These are phyloP conservation scores for Talaromyces sp. DNA, from an alignment of 2,329 filamentous ascomycete species.

Conservation along the genomic window DNA sequence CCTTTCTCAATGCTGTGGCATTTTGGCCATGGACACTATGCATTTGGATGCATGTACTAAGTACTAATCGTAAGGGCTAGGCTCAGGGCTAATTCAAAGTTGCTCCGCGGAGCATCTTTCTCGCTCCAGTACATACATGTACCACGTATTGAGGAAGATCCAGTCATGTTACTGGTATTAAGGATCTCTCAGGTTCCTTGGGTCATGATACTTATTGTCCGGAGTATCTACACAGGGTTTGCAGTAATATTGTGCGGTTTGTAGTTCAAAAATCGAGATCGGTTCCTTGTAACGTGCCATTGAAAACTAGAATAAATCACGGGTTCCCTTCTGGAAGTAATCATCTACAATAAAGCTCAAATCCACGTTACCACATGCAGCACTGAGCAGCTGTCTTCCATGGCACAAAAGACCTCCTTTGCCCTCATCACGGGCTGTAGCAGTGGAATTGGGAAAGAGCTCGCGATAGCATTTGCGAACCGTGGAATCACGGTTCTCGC, in stretches of 20 bases:
- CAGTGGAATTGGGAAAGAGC: conserved; percentile 12
- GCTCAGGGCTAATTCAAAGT: neutral
- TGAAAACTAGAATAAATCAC: neutral
- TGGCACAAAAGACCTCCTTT: conserved; percentile 6
- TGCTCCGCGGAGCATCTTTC: neutral
- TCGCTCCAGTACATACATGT: no score
- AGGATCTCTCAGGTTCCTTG: no score
- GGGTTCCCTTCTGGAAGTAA: neutral
- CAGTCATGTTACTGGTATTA: no score
- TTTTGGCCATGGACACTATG: neutral
- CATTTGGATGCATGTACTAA: neutral
- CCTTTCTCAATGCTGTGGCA: neutral
- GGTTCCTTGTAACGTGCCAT: neutral
- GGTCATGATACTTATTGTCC: no score
- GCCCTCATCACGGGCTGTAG: conserved; percentile 12
- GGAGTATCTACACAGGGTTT: no score
- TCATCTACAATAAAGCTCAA: no score
- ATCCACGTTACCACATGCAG: no score
- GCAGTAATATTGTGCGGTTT: neutral
- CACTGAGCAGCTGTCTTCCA: neutral
- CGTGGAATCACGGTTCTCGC: conserved; percentile 12
- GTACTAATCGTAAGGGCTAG: neutral
- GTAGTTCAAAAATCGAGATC: no score
- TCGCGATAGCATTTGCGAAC: conserved; percentile 8
- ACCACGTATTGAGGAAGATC: no score